These are phyloP conservation scores for Pythium insidiosum DNA, from an alignment of 352 stramenopile genomes.

Conservation along the genomic window DNA sequence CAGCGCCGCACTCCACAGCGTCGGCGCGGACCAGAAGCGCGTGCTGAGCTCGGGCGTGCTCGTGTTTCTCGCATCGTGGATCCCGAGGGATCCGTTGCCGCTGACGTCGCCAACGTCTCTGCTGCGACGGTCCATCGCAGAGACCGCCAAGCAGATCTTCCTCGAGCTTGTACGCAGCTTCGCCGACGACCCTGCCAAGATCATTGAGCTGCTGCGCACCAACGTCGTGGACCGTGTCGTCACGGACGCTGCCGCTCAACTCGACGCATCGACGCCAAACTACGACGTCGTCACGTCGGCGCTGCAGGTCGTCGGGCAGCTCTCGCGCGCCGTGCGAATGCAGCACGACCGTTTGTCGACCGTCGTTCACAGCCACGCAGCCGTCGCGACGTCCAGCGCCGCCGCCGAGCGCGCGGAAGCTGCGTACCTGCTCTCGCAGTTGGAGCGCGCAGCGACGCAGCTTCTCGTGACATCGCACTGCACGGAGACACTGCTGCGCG, in stretches of 20 bases:
- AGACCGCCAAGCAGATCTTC: constrained; percentile 48
- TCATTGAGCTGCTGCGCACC: constrained; percentile 47
- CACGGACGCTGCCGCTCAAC: constrained; percentile 7
- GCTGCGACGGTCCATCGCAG: constrained; percentile 22
- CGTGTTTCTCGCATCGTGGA: constrained; percentile 34
- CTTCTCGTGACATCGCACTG: constrained; percentile 11
- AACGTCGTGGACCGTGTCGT: constrained; percentile 48
- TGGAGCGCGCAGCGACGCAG: constrained; percentile 2
- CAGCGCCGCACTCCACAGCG: constrained; percentile 15
- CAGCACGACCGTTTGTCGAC: not conserved
- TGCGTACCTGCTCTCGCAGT: constrained; percentile 3
- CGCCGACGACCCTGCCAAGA: constrained; percentile 24
- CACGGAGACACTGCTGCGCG: constrained; percentile 8
- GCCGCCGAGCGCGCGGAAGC: not conserved
- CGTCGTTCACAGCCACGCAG: not conserved
- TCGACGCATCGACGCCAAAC: not conserved
- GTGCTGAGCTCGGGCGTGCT: constrained; percentile 46
- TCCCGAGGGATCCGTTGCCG: constrained; percentile 15
- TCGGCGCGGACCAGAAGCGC: constrained; percentile 37
- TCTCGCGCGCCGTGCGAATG: constrained; percentile 10
- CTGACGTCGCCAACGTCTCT: not conserved
- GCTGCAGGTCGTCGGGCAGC: constrained; percentile 6
- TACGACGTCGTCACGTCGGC: constrained; percentile 1
- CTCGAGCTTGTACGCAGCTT: constrained; percentile 29
- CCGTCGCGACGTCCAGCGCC: not conserved